Evolutionary conservation across 177 flowering plant genomes (phyloP), one percentile per base, ranked within the genome.

Genomic region (Vitis hybrid): DNA sequence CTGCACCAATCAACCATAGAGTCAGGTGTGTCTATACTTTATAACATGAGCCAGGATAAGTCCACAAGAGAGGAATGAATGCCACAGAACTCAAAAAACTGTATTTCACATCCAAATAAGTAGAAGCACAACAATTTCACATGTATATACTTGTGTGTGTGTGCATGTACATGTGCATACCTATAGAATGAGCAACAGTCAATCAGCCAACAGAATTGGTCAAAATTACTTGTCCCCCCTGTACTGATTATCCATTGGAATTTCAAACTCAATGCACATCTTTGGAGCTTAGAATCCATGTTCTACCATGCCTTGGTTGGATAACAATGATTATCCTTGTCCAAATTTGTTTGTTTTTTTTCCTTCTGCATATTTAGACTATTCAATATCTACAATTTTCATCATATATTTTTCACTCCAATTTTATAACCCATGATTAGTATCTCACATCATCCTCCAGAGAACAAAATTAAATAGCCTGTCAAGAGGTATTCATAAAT

Each of bases 1-100:
- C 97, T 90, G 87, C 82, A 85, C 13, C 60, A 78, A 76, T 64
- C 65, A 64, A 73, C 22, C 52, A 75, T n/a, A 65, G 5, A 58
- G 64, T 66, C 64, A 77, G 31, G 48, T 60, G 50, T 19, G 58
- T 51, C 13, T 5, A 58, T 45, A 48, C 11, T 50, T 16, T 50
- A 59, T 53, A 68, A 19, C 39, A 20, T 53, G 50, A 68, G 15
- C 22, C 13, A 59, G 13, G 33, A 45, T 31, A 58, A 58, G 16
- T 19, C 48, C 58, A 52, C 50, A 48, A 13, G 15, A 12, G 15
- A 39, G 16, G n/a, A 62, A 11, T 26, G 13, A 26, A 10, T 26
- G 29, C 3, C 55, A 51, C 55, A 13, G 8, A 7, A 51, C 15
- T 51, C 55, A 51, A 51, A 10, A 51, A 14, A 11, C 55, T 11